These are phyloP conservation scores for Acaromyces ingoldii DNA, from an alignment of 1,284 basidiomycete genomes.

Conservation along the genomic window DNA sequence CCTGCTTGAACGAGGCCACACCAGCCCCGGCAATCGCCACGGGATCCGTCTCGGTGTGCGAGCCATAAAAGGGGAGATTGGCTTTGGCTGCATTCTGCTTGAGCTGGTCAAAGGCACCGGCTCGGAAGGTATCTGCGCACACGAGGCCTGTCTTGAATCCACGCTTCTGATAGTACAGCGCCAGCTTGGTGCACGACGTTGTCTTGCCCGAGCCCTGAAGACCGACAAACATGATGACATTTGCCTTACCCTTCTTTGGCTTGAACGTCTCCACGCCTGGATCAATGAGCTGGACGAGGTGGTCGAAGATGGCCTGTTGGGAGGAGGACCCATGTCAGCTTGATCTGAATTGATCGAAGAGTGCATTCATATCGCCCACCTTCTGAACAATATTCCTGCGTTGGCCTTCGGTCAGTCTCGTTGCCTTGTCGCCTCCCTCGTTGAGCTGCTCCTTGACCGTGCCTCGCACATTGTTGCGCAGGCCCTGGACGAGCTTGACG, in stretches of 20 bases:
- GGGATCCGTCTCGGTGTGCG: constrained; percentile 97
- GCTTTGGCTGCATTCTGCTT: constrained; percentile 93
- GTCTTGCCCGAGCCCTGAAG: constrained; percentile 92
- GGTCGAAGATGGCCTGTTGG: constrained; percentile 75
- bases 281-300: constrained; percentile 90
- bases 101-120: constrained; percentile 93
- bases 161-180: constrained; percentile 93
- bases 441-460: constrained; percentile 63
- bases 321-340: constrained; percentile 10
- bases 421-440: constrained; percentile 36
- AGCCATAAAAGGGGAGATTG: constrained; percentile 97
- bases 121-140: constrained; percentile 98
- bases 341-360: constrained; percentile 25
- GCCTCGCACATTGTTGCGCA: constrained; percentile 70
- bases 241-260: constrained; percentile 88
- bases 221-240: constrained; percentile 76
- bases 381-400: constrained; percentile 44
- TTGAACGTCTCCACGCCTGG: constrained; percentile 69
- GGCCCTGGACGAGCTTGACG: constrained; percentile 83
- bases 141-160: constrained; percentile 98
- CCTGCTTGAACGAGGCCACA: constrained; percentile 94
- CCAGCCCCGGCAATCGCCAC: constrained; percentile 90
- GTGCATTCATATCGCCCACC: constrained; percentile 58
- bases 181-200: constrained; percentile 71
- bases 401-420: constrained; percentile 33